These are phyloP conservation scores for Colletotrichum plurivorum DNA, from an alignment of 2,329 filamentous ascomycete species.

Conservation along the genomic window DNA sequence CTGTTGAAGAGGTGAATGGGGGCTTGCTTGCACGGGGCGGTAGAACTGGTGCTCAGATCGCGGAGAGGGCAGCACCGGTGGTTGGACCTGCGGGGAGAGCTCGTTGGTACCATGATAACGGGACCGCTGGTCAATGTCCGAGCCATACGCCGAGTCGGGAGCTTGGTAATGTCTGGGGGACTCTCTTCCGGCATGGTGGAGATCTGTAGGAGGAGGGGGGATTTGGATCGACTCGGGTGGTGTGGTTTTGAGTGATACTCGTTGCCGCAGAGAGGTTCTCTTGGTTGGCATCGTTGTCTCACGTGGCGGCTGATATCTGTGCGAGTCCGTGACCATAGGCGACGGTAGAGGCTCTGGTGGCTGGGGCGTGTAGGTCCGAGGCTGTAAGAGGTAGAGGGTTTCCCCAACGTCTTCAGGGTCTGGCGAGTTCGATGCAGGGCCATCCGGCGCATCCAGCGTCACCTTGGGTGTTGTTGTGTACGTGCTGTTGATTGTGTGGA, in stretches of 20 bases:
- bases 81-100: constrained; percentile 55
- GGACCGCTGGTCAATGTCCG: constrained; percentile 57
- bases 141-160: constrained; percentile 64
- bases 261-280: constrained; percentile 64
- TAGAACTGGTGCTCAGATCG: constrained; percentile 71
- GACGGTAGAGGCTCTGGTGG: constrained; percentile 64
- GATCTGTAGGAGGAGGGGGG: constrained; percentile 56
- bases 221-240: constrained; percentile 69
- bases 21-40: constrained; percentile 73
- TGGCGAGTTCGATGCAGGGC: constrained; percentile 8
- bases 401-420: constrained; percentile 30
- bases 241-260: constrained; percentile 67
- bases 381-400: constrained; percentile 67
- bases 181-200: constrained; percentile 48
- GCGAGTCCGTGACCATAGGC: constrained; percentile 54
- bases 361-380: constrained; percentile 70
- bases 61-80: constrained; percentile 61
- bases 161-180: constrained; percentile 39
- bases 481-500: constrained; percentile 24
- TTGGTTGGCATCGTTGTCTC: constrained; percentile 49
- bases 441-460: constrained; percentile 34
- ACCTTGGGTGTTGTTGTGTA: constrained; percentile 29
- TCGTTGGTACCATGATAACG: constrained; percentile 46
- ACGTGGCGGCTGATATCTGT: constrained; percentile 33
- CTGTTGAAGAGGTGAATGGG: constrained; percentile 75